Evolutionary conservation across 148 eudicot genomes (phyloP), one percentile per base, ranked within the genome.

Genomic region (Selenicereus undatus): DNA sequence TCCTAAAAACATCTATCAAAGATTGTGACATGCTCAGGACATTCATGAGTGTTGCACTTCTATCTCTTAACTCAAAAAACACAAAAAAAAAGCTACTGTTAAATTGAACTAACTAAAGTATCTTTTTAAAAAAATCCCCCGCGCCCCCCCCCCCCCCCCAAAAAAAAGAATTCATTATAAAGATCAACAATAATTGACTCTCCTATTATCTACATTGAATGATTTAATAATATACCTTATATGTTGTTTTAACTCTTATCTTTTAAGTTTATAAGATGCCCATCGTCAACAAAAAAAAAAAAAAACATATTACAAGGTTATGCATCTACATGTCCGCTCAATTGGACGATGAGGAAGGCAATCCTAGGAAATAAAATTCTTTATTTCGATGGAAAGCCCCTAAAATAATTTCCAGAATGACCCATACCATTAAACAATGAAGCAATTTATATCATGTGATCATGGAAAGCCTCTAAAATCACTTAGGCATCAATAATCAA

Each of bases 381-480:
- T 56, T 14, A 56, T 11, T 56, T n/a, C 22, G 16, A 11, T 56
- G 62, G 22, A n/a, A 62, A 8, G 68, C 27, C 16, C 20, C 68
- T 62, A 62, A 62, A n/a, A n/a, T 62, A 11, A n/a, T 22, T 8
- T n/a, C 26, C 11, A 22, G 26, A 24, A 64, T 64, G 27, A 64
- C 11, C 68, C 68, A 64, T 56, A 0, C 17, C 6, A 54, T 0
- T 54, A 54, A 54, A 54, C 12, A 64, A 24, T n/a, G 66, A 64
- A 64, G 68, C 68, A 64, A 64, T 64, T 64, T 64, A 64, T n/a
- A n/a, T 64, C 29, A 64, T 64, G 27, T 64, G 68, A 64, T 64
- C 68, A 64, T 64, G 68, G 32, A 32, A 32, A 32, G 32, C 32
- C 32, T 2, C 32, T 32, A 32, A 32, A 32, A 32, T 32, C 32